These are phyloP conservation scores for Penicillium coprophilum DNA, from an alignment of 495 filamentous ascomycete genomes.

Conservation along the genomic window DNA sequence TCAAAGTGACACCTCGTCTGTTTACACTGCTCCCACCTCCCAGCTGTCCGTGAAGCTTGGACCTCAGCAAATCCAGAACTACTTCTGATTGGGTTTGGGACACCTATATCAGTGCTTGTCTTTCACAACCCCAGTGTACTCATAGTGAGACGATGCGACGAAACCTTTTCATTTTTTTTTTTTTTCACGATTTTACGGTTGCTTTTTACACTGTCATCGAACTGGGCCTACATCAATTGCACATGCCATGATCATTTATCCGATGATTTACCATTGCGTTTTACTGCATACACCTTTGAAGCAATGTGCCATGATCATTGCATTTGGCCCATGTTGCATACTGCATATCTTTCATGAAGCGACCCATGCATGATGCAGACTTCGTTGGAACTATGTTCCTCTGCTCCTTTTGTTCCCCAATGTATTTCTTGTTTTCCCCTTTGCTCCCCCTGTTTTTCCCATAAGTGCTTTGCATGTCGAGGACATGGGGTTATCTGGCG, in stretches of 20 bases:
- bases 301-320: slow-evolving; percentile 25
- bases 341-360: slow-evolving; percentile 21
- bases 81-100: slow-evolving; percentile 29
- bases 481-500: slow-evolving; percentile 14
- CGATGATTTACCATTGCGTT: slow-evolving; percentile 14
- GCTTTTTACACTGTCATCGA: slow-evolving; percentile 36
- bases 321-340: slow-evolving; percentile 24
- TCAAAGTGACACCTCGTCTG: slow-evolving; percentile 30
- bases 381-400: slow-evolving; percentile 9
- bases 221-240: slow-evolving; percentile 25
- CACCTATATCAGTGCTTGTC: slow-evolving; percentile 17
- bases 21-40: slow-evolving; percentile 29
- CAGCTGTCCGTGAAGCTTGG: slow-evolving; percentile 29
- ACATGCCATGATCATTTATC: slow-evolving; percentile 32
- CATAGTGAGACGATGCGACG: slow-evolving; percentile 48
- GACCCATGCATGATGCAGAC: slow-evolving; percentile 19
- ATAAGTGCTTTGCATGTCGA: background rate
- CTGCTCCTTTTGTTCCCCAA: slow-evolving; percentile 13
- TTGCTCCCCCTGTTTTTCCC: slow-evolving; percentile 10
- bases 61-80: slow-evolving; percentile 35
- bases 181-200: slow-evolving; percentile 46
- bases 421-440: slow-evolving; percentile 15
- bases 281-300: slow-evolving; percentile 20
- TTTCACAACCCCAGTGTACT: slow-evolving; percentile 39
- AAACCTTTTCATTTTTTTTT: slow-evolving; percentile 24